Percentiles rank a stretch among this genome's conserved stretches.
These are phyloP conservation scores for Solanum raphanifolium DNA, from an alignment of 257 asterid genomes.

Conservation along the genomic window DNA sequence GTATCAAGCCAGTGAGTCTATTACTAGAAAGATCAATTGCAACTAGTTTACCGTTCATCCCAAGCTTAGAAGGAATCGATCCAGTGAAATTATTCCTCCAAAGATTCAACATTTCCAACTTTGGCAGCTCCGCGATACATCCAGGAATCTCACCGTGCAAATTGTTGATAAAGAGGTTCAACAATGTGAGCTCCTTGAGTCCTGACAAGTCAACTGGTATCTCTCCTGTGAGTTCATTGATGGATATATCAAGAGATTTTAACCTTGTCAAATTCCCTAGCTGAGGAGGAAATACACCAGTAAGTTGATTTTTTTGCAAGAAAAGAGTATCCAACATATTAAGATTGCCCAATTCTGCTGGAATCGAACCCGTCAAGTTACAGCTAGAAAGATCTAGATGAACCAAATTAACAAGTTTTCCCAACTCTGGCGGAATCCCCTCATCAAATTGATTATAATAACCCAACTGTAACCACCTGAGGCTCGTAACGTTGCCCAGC, in stretches of 20 bases:
- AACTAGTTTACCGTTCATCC: slow-evolving; percentile 20
- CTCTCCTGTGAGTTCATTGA: slow-evolving; percentile 27
- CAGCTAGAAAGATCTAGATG: slow-evolving; percentile 31
- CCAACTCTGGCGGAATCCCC: slow-evolving; percentile 22
- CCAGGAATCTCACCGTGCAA: slow-evolving; percentile 29
- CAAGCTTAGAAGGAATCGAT: slow-evolving; percentile 23
- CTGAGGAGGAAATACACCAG: slow-evolving; percentile 24
- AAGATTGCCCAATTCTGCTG: slow-evolving; percentile 21
- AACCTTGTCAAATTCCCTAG: slow-evolving; percentile 21
- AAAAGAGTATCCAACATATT: slow-evolving; percentile 20
- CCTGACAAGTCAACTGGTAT: slow-evolving; percentile 24
- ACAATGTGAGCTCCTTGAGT: slow-evolving; percentile 12
- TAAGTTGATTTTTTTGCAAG: slow-evolving; percentile 30
- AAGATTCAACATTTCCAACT: slow-evolving; percentile 23
- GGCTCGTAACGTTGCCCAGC: slow-evolving; percentile 23
- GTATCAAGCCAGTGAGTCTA: slow-evolving; percentile 31
- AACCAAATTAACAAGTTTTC: slow-evolving; percentile 13
- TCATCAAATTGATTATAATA: slow-evolving; percentile 29
- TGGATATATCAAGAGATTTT: slow-evolving; percentile 27
- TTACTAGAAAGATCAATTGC: slow-evolving; percentile 29
- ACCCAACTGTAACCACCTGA: slow-evolving; percentile 26
- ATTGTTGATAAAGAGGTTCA: slow-evolving; percentile 31
- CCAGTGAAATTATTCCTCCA: slow-evolving; percentile 40
- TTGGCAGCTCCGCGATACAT: slow-evolving; percentile 22
- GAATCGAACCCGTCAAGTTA: slow-evolving; percentile 20